A percentile compares a stretch with the other conserved stretches of the same genome.
These are phyloP conservation scores for Cryptosporidium viatorum DNA, from an alignment of 169 alveolate species.

Conservation along the genomic window DNA sequence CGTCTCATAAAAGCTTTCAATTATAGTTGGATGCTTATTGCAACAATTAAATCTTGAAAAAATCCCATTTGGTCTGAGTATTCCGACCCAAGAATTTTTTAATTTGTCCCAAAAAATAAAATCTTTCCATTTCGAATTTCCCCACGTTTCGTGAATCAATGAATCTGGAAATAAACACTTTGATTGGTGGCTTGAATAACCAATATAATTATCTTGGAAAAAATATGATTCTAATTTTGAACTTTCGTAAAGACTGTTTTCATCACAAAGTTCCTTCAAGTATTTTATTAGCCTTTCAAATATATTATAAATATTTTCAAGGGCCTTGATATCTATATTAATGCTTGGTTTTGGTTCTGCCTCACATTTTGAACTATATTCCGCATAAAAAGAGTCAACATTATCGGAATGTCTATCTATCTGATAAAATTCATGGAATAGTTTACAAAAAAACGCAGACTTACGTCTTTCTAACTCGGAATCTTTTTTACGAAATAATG, in stretches of 20 bases:
- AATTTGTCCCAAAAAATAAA: conserved; percentile 44
- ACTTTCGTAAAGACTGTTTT: background rate
- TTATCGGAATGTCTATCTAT: conserved; percentile 17
- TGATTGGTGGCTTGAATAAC: conserved; percentile 5
- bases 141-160: conserved; percentile 39
- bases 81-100: conserved; percentile 51
- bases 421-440: conserved; percentile 22
- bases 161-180: conserved; percentile 35
- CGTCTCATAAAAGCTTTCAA: conserved; percentile 34
- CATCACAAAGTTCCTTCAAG: background rate
- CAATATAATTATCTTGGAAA: background rate
- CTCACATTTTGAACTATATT: conserved; percentile 1
- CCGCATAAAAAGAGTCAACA: conserved; percentile 63
- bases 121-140: conserved; percentile 66
- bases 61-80: conserved; percentile 56
- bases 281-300: conserved; percentile 10
- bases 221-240: conserved; percentile 7
- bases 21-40: conserved; percentile 4
- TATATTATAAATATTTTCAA: conserved; percentile 33
- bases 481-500: conserved; percentile 10
- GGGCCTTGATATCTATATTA: conserved; percentile 8
- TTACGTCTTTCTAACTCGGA: conserved; percentile 18
- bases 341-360: background rate
- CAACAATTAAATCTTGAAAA: background rate
- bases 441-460: conserved; percentile 25